Percentiles rank a stretch among this genome's conserved stretches.
Conservation (phyloP, 106 monocot genomes). For the Dendrobium catenatum region DNA sequence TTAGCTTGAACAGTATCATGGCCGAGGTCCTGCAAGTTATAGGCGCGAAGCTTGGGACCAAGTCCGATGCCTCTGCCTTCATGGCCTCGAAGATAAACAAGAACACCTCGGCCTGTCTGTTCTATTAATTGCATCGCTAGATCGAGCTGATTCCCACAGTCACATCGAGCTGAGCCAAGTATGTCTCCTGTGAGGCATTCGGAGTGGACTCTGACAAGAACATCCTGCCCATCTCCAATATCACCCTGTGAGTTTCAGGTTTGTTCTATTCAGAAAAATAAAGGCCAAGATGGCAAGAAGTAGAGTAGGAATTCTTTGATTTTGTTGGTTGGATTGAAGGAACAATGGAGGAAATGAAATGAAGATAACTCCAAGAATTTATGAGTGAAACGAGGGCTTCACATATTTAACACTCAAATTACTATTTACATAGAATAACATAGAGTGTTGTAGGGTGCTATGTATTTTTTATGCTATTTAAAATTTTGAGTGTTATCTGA, state of each 20-base stretch:
- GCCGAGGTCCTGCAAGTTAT: conserved; percentile 83
- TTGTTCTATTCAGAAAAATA: background rate
- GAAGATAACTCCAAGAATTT: too few relatives aligned
- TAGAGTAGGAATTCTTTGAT: too few relatives aligned
- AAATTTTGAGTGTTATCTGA: too few relatives aligned
- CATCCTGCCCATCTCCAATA: conserved; percentile 76
- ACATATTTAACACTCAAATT: too few relatives aligned
- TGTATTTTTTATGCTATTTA: too few relatives aligned
- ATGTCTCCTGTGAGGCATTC: conserved; percentile 94
- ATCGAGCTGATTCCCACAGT: conserved; percentile 82
- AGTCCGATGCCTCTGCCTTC: conserved; percentile 94
- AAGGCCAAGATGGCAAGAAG: too few relatives aligned
- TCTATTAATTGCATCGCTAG: conserved; percentile 75
- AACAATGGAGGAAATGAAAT: too few relatives aligned
- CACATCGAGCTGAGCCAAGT: conserved; percentile 76
- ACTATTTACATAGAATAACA: too few relatives aligned
- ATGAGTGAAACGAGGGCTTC: too few relatives aligned
- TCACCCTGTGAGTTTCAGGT: conserved; percentile 44
- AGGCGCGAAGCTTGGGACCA: conserved; percentile 84
- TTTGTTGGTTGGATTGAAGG: too few relatives aligned
- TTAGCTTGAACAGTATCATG: conserved; percentile 93
- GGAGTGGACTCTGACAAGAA: conserved; percentile 85
- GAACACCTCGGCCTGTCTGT: conserved; percentile 68
- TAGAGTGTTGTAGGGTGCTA: too few relatives aligned
- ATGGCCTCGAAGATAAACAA: conserved; percentile 92